Percentiles rank a stretch among this genome's conserved stretches.
phyloP scores from a whole-genome alignment of 352 stramenopile species.

The Pythium insidiosum region DNA sequence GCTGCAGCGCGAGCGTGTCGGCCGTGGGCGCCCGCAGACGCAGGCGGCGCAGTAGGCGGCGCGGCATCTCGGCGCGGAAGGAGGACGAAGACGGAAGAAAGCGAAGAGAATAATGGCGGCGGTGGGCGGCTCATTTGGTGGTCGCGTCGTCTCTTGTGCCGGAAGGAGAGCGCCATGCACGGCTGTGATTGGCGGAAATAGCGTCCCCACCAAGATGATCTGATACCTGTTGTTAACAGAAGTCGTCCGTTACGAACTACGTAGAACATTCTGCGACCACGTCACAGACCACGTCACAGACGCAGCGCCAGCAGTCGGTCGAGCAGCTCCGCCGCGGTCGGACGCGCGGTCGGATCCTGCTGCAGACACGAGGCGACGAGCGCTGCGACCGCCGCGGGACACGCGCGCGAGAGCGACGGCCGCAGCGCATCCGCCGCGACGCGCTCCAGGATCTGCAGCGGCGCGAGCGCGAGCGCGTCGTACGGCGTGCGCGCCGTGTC shows the following conservation, averaged over 20 bases:
- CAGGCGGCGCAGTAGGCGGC: not conserved
- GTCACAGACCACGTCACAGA: too few relatives aligned
- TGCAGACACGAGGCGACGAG: conserved; percentile 23
- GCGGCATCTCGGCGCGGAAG: too few relatives aligned
- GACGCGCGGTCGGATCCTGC: conserved; percentile 17
- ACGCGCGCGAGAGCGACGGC: conserved; percentile 18
- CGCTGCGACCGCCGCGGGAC: conserved; percentile 19
- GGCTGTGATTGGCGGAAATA: too few relatives aligned
- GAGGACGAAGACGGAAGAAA: too few relatives aligned
- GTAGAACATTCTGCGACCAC: too few relatives aligned
- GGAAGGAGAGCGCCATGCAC: too few relatives aligned
- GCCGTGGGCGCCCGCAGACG: not conserved
- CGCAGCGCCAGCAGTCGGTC: not conserved
- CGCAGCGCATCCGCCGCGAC: conserved; percentile 20
- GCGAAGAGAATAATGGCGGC: too few relatives aligned
- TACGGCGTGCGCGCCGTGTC: conserved; percentile 38
- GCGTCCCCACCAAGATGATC: too few relatives aligned
- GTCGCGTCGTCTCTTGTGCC: too few relatives aligned
- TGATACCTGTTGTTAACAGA: too few relatives aligned
- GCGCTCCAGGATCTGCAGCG: conserved; percentile 23
- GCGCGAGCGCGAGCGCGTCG: conserved; percentile 4
- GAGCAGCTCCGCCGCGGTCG: conserved; percentile 5
- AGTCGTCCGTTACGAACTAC: too few relatives aligned
- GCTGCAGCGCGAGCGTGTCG: not conserved
- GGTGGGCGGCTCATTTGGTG: too few relatives aligned